A percentile compares a stretch with the other conserved stretches of the same genome.
These are phyloP conservation scores for Aspergillus brasiliensis DNA, from an alignment of 2,329 filamentous ascomycete genomes.

Conservation along the genomic window DNA sequence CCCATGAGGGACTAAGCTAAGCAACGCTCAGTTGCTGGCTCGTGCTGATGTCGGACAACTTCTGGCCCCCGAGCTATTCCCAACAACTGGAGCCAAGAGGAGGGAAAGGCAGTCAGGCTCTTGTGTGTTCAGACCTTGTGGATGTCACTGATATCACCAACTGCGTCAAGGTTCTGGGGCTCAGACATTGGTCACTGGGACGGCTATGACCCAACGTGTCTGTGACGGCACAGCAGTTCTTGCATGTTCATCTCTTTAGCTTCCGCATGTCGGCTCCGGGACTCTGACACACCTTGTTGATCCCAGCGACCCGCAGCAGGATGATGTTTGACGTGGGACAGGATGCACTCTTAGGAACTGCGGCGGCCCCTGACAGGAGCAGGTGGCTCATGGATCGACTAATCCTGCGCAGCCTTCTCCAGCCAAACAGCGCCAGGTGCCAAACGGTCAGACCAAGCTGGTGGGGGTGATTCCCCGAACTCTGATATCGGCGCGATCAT, in stretches of 20 bases:
- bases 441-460: slow-evolving; percentile 7
- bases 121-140: neutral
- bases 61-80: neutral
- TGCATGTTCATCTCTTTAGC: slow-evolving; percentile 23
- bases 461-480: slow-evolving; percentile 4
- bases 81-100: neutral
- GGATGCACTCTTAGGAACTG: slow-evolving; percentile 17
- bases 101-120: neutral
- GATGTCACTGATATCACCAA: slow-evolving; percentile 28
- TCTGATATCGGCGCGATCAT: slow-evolving; percentile 19
- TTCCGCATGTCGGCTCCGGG: slow-evolving; percentile 7
- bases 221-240: slow-evolving; percentile 27
- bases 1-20: neutral
- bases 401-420: slow-evolving; percentile 11
- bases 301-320: slow-evolving; percentile 8
- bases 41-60: neutral
- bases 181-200: slow-evolving; percentile 20
- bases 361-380: slow-evolving; percentile 19
- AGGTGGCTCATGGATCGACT: slow-evolving; percentile 19
- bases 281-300: slow-evolving; percentile 16
- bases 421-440: slow-evolving; percentile 9
- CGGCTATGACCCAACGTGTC: slow-evolving; percentile 11
- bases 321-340: slow-evolving; percentile 18
- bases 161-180: slow-evolving; percentile 25
- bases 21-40: neutral